Conservation (phyloP, 2,329 filamentous ascomycete species). For the Stachybotrys chlorohalonatus region DNA sequence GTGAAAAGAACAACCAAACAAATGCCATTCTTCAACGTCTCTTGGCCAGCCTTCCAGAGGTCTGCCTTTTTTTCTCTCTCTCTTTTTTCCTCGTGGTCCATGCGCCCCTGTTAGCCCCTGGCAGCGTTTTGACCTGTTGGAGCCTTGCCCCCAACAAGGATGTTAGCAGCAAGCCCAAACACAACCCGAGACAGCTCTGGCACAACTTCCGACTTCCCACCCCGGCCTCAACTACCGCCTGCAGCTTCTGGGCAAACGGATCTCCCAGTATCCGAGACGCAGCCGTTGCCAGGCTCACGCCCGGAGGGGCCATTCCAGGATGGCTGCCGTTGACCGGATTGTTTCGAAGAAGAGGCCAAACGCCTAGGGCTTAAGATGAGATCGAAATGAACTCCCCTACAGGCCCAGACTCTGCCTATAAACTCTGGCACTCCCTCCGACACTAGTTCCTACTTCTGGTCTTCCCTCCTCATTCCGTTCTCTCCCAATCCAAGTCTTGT, state of each 20-base stretch:
- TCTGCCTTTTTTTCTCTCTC: no score
- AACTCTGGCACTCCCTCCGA: neutral
- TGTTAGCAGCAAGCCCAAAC: conserved; percentile 16
- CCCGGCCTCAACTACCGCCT: neutral
- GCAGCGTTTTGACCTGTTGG: neutral
- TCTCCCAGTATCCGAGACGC: neutral
- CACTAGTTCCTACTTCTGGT: conserved; percentile 3
- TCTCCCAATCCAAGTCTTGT: neutral
- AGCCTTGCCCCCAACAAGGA: conserved; percentile 3
- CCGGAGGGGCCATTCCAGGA: neutral
- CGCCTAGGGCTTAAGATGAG: neutral
- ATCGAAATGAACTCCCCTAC: neutral
- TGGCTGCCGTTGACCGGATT: neutral
- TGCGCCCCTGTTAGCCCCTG: neutral
- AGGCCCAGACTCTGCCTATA: neutral
- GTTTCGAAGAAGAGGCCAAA: neutral
- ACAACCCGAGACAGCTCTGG: conserved; percentile 25
- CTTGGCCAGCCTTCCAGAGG: no score
- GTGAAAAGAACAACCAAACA: no score
- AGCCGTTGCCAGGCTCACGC: neutral
- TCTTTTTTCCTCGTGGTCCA: neutral
- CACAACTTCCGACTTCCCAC: conserved; percentile 11
- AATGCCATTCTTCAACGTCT: no score
- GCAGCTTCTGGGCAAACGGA: neutral
- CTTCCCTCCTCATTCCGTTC: conserved; percentile 11